phyloP scores from a whole-genome alignment of 1,284 basidiomycete genomes.

The Kwoniella shivajii region DNA sequence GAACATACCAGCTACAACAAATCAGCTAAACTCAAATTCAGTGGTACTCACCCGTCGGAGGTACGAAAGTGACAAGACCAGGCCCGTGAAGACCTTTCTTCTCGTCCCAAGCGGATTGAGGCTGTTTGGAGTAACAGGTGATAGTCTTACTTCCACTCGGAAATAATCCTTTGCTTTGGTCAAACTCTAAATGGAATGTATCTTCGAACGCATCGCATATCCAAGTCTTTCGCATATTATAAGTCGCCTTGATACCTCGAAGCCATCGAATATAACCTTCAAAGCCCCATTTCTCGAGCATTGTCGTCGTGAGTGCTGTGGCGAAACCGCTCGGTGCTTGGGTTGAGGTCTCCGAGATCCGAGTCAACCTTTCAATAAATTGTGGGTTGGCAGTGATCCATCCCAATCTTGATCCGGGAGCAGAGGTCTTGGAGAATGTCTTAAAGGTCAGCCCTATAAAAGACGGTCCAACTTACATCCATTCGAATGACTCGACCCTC shows the following conservation, averaged over 20 bases:
- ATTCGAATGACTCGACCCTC: conserved; percentile 54
- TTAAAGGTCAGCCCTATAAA: conserved; percentile 3
- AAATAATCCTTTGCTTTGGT: conserved; percentile 18
- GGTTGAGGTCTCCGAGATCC: conserved; percentile 70
- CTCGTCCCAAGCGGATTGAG: conserved; percentile 50
- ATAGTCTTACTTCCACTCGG: conserved; percentile 16
- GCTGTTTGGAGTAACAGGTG: conserved; percentile 34
- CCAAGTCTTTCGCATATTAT: conserved; percentile 53
- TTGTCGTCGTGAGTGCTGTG: conserved; percentile 62
- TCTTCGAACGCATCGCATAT: conserved; percentile 52
- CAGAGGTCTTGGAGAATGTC: conserved; percentile 77
- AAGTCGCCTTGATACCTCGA: conserved; percentile 58
- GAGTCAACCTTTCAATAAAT: conserved; percentile 70
- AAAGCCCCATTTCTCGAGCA: conserved; percentile 67
- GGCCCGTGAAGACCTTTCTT: conserved; percentile 52
- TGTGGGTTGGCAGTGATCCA: conserved; percentile 66
- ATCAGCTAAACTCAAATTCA: too few relatives aligned
- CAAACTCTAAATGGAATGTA: conserved; percentile 51
- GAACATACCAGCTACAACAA: conserved; percentile 50
- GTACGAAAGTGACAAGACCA: conserved; percentile 66
- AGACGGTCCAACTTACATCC: conserved; percentile 43
- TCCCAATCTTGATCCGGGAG: conserved; percentile 74
- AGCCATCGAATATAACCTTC: conserved; percentile 78
- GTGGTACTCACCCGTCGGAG: conserved; percentile 60
- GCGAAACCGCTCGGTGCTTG: conserved; percentile 74